Percentiles rank a stretch among this genome's conserved stretches.
These are phyloP conservation scores for Venturia aucupariae DNA, from an alignment of 2,329 filamentous ascomycete species.

Conservation along the genomic window DNA sequence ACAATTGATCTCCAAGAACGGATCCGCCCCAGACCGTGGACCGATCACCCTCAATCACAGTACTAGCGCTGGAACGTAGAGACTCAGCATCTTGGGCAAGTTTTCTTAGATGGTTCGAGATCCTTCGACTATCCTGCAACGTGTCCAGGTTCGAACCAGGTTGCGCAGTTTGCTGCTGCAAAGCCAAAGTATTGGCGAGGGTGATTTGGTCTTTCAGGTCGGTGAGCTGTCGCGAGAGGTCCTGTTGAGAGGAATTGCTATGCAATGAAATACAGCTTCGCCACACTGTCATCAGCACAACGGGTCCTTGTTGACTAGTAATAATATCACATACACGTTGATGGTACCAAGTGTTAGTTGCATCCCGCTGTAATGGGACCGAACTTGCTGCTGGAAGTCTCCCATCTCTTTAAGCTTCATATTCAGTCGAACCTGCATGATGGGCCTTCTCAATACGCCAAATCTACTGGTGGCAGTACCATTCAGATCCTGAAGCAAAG, in stretches of 20 bases:
- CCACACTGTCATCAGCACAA: neutral
- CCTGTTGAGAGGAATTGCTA: neutral
- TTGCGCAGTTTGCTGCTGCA: neutral
- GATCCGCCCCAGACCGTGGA: neutral
- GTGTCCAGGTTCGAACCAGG: neutral
- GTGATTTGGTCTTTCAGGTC: neutral
- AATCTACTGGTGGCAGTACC: neutral
- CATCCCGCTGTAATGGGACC: neutral
- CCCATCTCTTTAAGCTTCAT: slow-evolving; percentile 3
- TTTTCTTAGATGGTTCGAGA: neutral
- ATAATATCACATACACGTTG: slow-evolving; percentile 1
- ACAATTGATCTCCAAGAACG: neutral
- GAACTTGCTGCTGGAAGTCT: slow-evolving; percentile 4
- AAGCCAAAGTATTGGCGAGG: neutral
- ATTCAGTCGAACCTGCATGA: neutral
- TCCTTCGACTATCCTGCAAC: neutral
- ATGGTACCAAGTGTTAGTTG: neutral
- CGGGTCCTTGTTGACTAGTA: neutral
- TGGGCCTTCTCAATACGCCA: neutral
- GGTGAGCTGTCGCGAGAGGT: neutral
- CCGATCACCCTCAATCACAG: neutral
- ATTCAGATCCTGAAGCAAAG: neutral
- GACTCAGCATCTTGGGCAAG: neutral
- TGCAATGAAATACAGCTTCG: neutral
- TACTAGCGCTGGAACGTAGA: neutral